Base-by-base conservation (phyloP, 345 rosid genomes). In the Microthlaspi erraticum region DNA sequence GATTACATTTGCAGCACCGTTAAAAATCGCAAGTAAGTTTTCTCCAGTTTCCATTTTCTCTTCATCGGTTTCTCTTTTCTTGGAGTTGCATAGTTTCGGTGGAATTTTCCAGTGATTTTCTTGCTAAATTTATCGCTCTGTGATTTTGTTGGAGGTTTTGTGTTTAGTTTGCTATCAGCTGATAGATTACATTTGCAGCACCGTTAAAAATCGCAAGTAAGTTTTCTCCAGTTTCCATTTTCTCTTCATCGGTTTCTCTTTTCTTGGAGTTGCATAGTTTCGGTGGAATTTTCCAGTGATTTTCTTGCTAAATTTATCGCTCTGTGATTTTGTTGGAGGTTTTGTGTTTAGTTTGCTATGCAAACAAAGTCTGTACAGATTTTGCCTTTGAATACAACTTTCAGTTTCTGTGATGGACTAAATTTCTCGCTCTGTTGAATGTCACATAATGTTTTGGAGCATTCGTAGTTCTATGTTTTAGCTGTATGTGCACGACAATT, bases 1-100 rank as follows among this genome's bases (percentile, higher is more conserved):
- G 98, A 89, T 74, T 89, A 88, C 79, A 87, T 90, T 66, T 92
- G 96, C 86, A 86, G 90, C 81, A 71, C 79, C 18, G 82, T 83
- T 43, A 91, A 77, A 65, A 83, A 77, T 49, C 95, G 93, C 86
- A 85, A 80, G 92, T 88, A 66, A 68, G 75, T 78, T 49, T 49
- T 4, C 5, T 31, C 13, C 31, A 4, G 3, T 41, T 34, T 51
- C 61, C 44, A 10, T 43, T 18, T 18, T 26, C 34, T 11, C 32
- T 50, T 16, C 2, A 20, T 20, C 31, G 17, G 9, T 20, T 12
- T 50, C 50, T 60, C 19, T 18, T 3, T 70, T 34, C n/a, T 49
- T 50, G 58, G 68, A 38, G 12, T 26, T 38, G 32, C 61, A 4
- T 68, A 54, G 18, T 46, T 20, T 50, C 23, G 3, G 13, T 50